Base-by-base conservation (phyloP, 805 yeast species). In the Suhomyces faveliae region DNA sequence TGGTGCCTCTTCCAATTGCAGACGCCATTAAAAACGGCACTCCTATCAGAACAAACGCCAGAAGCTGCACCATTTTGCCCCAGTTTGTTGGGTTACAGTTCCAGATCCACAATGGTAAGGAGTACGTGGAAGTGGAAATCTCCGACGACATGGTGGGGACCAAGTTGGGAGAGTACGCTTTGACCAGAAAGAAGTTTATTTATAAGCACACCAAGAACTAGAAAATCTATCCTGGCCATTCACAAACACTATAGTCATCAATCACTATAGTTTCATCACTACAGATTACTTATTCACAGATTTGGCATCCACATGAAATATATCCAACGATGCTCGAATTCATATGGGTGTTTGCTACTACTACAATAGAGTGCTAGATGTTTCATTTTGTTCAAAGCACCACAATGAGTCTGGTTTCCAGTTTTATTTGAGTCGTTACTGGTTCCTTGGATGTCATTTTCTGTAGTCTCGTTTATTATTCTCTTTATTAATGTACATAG, bases 91-190 rank as follows among this genome's bases (percentile, higher is more conserved):
- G 99, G 4, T 74, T 94, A 48, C 86, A 84, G 58, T 94, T 94
- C 67, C 96, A 94, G 68, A 88, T 94, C 29, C 99, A 94, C 70
- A 94, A 94, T 68, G 99, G 99, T 23, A 88, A 86, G 63, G 96
- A 89, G 57, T 94, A 91, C 63, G 96, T 90, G 35, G 89, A 89
- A 44, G 78, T 94, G 45, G 89, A 85, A 55, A 80, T 94, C 23
- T 81, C 86, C 7, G 97, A 94, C 63, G 94, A 94, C 58, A 94
- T 94, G 99, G 97, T 94, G 51, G 99, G 99, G 15, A 80, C 84
- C 56, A 94, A 92, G 64, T 73, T 94, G 47, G 99, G 99, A 1
- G 97, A 92, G 67, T 94, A 89, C 73, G 96, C 96, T 1, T 89
- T 91, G 46, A 94, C 99, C 1, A 81, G 98, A 70, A 88, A 89